Conservation (phyloP, 208 protist species). For the Jaenimonas drosophilae region DNA sequence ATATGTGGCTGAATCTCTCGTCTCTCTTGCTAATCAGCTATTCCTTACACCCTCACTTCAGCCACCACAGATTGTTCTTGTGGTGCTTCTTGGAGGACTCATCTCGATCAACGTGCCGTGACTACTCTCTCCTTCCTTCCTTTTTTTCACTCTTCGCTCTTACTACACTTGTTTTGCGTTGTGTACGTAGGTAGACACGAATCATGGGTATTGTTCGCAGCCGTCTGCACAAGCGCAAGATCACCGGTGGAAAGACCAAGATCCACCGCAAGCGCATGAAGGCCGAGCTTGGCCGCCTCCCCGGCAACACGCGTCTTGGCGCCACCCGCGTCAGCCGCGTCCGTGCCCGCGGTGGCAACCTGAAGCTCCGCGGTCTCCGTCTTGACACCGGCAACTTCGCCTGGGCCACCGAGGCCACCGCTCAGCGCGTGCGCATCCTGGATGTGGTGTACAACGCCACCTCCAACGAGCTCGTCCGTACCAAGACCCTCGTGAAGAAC, state of each 20-base stretch:
- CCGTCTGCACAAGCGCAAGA: conserved; percentile 96
- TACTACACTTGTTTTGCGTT: conserved; percentile 14
- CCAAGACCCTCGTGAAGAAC: conserved; percentile 99
- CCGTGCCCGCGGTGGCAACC: conserved; percentile 96
- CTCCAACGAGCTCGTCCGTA: conserved; percentile 99
- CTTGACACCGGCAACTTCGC: conserved; percentile 98
- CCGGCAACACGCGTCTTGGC: conserved; percentile 96
- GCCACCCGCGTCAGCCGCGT: conserved; percentile 90
- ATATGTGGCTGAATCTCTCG: too few species aligned
- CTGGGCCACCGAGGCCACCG: conserved; percentile 89
- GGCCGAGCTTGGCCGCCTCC: conserved; percentile 95
- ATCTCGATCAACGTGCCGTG: background rate
- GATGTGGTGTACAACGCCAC: conserved; percentile 99
- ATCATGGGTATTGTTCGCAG: conserved; percentile 97
- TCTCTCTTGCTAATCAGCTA: too few species aligned
- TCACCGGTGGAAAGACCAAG: conserved; percentile 95
- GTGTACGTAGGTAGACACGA: conserved; percentile 4
- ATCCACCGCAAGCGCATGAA: conserved; percentile 94
- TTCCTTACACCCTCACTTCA: too few species aligned
- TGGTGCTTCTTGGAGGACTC: background rate
- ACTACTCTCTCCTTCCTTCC: conserved; percentile 6
- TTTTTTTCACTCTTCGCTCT: conserved; percentile 3
- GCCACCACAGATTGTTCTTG: too few species aligned
- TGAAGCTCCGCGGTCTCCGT: conserved; percentile 98
- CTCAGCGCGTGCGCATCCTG: conserved; percentile 94